Percentiles rank a stretch among this genome's conserved stretches.
Conservation (phyloP, 2,329 filamentous ascomycete species). For the Macrophomina phaseolina region DNA sequence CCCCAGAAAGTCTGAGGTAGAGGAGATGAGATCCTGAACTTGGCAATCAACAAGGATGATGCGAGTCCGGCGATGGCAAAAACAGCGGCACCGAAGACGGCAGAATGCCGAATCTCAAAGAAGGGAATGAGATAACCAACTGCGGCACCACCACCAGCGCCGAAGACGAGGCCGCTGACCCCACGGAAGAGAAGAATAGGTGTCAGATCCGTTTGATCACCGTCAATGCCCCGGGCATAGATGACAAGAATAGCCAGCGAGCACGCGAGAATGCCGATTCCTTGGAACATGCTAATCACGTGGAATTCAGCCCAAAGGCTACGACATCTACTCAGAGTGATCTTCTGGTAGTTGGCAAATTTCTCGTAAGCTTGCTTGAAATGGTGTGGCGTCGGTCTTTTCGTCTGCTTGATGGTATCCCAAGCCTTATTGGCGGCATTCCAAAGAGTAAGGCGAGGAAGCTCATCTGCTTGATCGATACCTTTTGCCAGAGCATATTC, state of each 20-base stretch:
- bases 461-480: slow-evolving; percentile 64
- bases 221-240: slow-evolving; percentile 68
- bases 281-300: slow-evolving; percentile 80
- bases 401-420: slow-evolving; percentile 51
- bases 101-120: slow-evolving; percentile 47
- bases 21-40: slow-evolving; percentile 55
- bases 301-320: slow-evolving; percentile 92
- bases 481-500: slow-evolving; percentile 79
- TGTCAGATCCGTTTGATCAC: slow-evolving; percentile 60
- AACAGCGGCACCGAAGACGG: slow-evolving; percentile 48
- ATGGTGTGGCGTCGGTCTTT: slow-evolving; percentile 43
- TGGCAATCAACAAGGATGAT: slow-evolving; percentile 49
- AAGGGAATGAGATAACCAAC: slow-evolving; percentile 51
- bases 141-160: slow-evolving; percentile 48
- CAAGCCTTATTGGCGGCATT: slow-evolving; percentile 61
- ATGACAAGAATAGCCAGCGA: slow-evolving; percentile 73
- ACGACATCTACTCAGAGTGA: slow-evolving; percentile 80
- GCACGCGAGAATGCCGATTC: slow-evolving; percentile 72
- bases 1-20: slow-evolving; percentile 83
- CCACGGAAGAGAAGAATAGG: slow-evolving; percentile 59
- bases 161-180: slow-evolving; percentile 54
- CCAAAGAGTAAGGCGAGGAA: slow-evolving; percentile 66
- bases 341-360: slow-evolving; percentile 75
- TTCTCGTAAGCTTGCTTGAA: slow-evolving; percentile 57
- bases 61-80: slow-evolving; percentile 48